Conservation (phyloP, 495 filamentous ascomycete genomes). For the Aspergillus carlsbadensis region DNA sequence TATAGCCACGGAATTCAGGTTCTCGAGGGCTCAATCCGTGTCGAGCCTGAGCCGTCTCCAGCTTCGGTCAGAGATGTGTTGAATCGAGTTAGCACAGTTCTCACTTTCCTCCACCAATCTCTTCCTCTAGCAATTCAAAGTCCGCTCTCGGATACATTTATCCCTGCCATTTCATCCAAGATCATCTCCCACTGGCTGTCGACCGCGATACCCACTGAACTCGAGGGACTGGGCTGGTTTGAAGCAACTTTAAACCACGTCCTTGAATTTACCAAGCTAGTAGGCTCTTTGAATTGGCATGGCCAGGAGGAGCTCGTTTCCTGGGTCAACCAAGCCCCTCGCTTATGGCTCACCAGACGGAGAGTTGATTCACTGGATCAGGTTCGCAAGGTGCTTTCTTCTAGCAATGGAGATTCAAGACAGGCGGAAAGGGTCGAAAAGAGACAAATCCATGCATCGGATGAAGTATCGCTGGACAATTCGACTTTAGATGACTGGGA, state of each 20-base stretch:
- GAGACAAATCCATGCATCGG: slow-evolving; percentile 66
- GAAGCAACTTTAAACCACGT: slow-evolving; percentile 61
- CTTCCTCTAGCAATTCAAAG: slow-evolving; percentile 63
- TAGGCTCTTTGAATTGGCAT: slow-evolving; percentile 64
- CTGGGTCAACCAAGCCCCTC: slow-evolving; percentile 78
- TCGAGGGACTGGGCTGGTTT: slow-evolving; percentile 68
- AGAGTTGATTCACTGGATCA: slow-evolving; percentile 72
- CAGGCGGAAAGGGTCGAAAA: slow-evolving; percentile 83
- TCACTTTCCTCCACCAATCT: slow-evolving; percentile 62
- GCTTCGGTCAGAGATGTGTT: slow-evolving; percentile 32
- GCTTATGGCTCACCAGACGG: slow-evolving; percentile 82
- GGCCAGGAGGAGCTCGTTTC: slow-evolving; percentile 68
- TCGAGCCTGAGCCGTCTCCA: slow-evolving; percentile 29
- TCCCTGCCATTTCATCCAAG: slow-evolving; percentile 62
- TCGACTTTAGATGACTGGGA: slow-evolving; percentile 71
- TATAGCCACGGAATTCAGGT: slow-evolving; percentile 30
- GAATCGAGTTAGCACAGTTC: slow-evolving; percentile 54
- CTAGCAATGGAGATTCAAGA: slow-evolving; percentile 60
- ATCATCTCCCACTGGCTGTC: slow-evolving; percentile 74
- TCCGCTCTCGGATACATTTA: slow-evolving; percentile 63
- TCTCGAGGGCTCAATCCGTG: slow-evolving; percentile 28
- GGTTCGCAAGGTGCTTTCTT: slow-evolving; percentile 65
- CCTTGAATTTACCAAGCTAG: slow-evolving; percentile 56
- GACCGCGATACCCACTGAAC: slow-evolving; percentile 67
- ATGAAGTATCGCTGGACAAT: slow-evolving; percentile 59